Percentiles rank a stretch among this genome's conserved stretches.
These are phyloP conservation scores for Penicillium silybi DNA, from an alignment of 495 filamentous ascomycete genomes.

Conservation along the genomic window DNA sequence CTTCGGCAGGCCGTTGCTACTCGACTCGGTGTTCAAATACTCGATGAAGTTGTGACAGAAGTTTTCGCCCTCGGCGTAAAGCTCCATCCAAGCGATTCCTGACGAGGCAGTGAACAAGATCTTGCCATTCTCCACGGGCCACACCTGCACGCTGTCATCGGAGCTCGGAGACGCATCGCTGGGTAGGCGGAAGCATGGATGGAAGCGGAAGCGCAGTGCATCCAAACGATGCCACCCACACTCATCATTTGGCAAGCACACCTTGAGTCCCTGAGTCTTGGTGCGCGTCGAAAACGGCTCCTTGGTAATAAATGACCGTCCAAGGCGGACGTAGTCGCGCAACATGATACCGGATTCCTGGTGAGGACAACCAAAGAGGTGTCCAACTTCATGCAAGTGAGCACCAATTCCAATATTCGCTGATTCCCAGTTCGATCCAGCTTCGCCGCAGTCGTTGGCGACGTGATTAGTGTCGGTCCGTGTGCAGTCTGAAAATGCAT, in stretches of 20 bases:
- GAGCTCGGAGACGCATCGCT: slow-evolving; percentile 61
- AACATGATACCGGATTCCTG: slow-evolving; percentile 86
- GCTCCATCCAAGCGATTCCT: slow-evolving; percentile 77
- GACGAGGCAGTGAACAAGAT: slow-evolving; percentile 75
- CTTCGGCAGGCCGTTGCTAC: slow-evolving; percentile 56
- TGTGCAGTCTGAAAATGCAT: slow-evolving; percentile 84
- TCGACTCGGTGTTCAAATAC: slow-evolving; percentile 60
- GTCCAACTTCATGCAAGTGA: slow-evolving; percentile 84
- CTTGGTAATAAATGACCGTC: slow-evolving; percentile 72
- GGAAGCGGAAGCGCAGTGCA: slow-evolving; percentile 78
- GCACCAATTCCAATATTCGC: slow-evolving; percentile 90
- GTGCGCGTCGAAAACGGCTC: slow-evolving; percentile 84
- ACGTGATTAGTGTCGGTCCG: slow-evolving; percentile 76
- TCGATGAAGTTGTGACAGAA: slow-evolving; percentile 76
- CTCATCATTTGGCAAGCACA: slow-evolving; percentile 70
- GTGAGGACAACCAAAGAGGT: slow-evolving; percentile 83
- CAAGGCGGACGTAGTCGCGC: slow-evolving; percentile 76
- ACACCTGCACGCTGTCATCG: slow-evolving; percentile 82
- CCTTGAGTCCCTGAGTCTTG: slow-evolving; percentile 68
- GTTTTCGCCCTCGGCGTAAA: slow-evolving; percentile 71
- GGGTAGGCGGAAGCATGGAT: slow-evolving; percentile 85
- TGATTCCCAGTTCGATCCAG: slow-evolving; percentile 86
- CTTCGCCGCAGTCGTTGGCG: slow-evolving; percentile 78
- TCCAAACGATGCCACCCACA: slow-evolving; percentile 88
- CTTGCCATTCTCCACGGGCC: slow-evolving; percentile 78